These are phyloP conservation scores for Dimargaris xerosporica DNA, from an alignment of 192 early-diverging fungal species.

Conservation along the genomic window DNA sequence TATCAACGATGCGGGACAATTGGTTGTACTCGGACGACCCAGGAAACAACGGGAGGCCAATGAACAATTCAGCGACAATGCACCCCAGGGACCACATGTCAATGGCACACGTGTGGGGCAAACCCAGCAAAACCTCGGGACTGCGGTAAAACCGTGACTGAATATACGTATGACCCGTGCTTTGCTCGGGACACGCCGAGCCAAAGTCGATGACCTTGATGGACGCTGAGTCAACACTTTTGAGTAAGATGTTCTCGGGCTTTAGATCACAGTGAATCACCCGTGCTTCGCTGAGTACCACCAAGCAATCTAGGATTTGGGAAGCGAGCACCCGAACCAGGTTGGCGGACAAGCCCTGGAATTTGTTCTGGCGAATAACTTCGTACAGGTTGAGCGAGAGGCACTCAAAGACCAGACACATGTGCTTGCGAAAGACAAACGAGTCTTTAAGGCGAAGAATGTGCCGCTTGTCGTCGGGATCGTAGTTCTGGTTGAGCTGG, in stretches of 20 bases:
- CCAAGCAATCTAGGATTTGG: constrained; percentile 86
- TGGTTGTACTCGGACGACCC: constrained; percentile 96
- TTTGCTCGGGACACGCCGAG: constrained; percentile 88
- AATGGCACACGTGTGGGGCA: constrained; percentile 83
- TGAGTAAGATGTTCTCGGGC: constrained; percentile 91
- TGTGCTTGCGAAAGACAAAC: constrained; percentile 84
- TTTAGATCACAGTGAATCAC: constrained; percentile 99
- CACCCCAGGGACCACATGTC: constrained; percentile 99
- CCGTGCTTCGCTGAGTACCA: constrained; percentile 66
- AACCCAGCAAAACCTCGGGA: constrained; percentile 90
- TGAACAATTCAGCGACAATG: constrained; percentile 90
- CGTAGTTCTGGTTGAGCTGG: constrained; percentile 80
- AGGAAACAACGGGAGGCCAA: constrained; percentile 90
- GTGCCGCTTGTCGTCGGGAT: constrained; percentile 74
- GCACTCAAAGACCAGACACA: constrained; percentile 95
- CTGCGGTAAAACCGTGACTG: constrained; percentile 95
- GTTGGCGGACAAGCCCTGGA: constrained; percentile 84
- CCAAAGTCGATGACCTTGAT: constrained; percentile 99
- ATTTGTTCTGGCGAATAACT: constrained; percentile 94
- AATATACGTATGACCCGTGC: constrained; percentile 95
- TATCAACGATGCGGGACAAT: constrained; percentile 81
- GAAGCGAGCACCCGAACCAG: constrained; percentile 82
- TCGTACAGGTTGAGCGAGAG: constrained; percentile 96
- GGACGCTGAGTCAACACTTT: constrained; percentile 75
- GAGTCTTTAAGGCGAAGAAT: constrained; percentile 78